These are phyloP conservation scores for Colletotrichum spinosum DNA, from an alignment of 2,329 filamentous ascomycete species.

Conservation along the genomic window DNA sequence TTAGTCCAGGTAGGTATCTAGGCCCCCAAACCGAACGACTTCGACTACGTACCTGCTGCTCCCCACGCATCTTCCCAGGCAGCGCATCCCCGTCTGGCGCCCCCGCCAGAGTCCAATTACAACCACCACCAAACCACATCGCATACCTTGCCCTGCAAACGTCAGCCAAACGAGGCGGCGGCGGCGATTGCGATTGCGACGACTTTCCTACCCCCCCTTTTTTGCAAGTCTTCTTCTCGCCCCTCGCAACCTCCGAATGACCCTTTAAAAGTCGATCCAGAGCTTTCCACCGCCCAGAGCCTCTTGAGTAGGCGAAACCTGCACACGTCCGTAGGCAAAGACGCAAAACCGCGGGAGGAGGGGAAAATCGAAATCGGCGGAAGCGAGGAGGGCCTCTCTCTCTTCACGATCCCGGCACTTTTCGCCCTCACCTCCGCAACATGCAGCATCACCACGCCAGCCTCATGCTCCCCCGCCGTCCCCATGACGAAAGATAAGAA, in stretches of 20 bases:
- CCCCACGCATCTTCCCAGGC: background rate
- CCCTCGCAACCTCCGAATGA: too few relatives aligned
- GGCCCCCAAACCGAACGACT: conserved; percentile 8
- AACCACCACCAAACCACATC: background rate
- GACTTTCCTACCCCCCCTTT: background rate
- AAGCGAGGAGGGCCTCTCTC: too few relatives aligned
- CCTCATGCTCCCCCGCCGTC: conserved; percentile 25
- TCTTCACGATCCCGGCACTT: too few relatives aligned
- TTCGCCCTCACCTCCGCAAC: conserved; percentile 17
- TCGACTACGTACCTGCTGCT: too few relatives aligned
- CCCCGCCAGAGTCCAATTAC: background rate
- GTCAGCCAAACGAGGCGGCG: background rate
- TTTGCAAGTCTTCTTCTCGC: too few relatives aligned
- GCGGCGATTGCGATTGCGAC: background rate
- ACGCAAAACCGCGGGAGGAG: too few relatives aligned
- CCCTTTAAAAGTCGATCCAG: too few relatives aligned
- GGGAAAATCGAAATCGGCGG: too few relatives aligned
- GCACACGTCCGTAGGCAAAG: too few relatives aligned
- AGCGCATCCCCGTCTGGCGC: conserved; percentile 21
- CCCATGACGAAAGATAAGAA: conserved; percentile 40
- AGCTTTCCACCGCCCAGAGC: too few relatives aligned
- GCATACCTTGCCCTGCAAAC: background rate
- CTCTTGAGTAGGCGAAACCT: too few relatives aligned
- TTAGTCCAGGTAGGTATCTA: too few relatives aligned
- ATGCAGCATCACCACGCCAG: conserved; percentile 33